A percentile compares a stretch with the other conserved stretches of the same genome.
Evolutionary conservation across 495 filamentous ascomycete species (phyloP).

Genomic region (Tuber brumale): DNA sequence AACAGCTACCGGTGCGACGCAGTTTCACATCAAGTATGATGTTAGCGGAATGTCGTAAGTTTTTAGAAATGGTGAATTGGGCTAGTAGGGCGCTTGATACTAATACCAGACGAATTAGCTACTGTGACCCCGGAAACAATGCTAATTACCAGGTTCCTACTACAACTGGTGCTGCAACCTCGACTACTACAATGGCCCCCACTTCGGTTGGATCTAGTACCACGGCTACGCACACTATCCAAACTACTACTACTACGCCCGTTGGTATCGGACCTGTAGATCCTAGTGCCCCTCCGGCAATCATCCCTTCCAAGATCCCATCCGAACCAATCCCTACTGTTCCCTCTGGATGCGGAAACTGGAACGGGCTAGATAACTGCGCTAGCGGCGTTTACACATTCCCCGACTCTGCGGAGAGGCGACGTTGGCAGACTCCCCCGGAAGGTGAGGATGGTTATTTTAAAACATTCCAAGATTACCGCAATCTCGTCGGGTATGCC

Average conservation of each 20-base stretch:
- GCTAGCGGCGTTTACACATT: constrained; percentile 24
- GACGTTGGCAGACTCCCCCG: constrained; percentile 43
- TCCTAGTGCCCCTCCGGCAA: constrained; percentile 28
- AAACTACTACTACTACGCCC: constrained; percentile 15
- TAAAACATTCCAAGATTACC: constrained; percentile 34
- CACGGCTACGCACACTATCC: background rate
- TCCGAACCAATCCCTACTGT: constrained; percentile 26
- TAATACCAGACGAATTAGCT: constrained; percentile 20
- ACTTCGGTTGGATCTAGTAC: background rate
- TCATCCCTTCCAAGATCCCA: constrained; percentile 31
- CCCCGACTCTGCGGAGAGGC: constrained; percentile 29
- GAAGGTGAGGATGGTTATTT: constrained; percentile 28
- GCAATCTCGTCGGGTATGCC: constrained; percentile 41
- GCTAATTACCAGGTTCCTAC: constrained; percentile 32
- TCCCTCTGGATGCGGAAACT: constrained; percentile 39
- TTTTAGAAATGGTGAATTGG: background rate
- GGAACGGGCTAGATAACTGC: constrained; percentile 40
- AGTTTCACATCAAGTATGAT: constrained; percentile 42
- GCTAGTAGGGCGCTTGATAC: background rate
- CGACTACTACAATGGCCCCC: background rate
- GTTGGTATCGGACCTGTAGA: constrained; percentile 18
- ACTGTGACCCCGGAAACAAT: constrained; percentile 40
- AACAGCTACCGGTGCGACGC: constrained; percentile 37
- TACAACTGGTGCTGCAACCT: background rate
- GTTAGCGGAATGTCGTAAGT: constrained; percentile 36